Percentiles rank a stretch among this genome's conserved stretches.
Evolutionary conservation across 106 monocot genomes (phyloP).

Genomic region (Hemerocallis citrina): DNA sequence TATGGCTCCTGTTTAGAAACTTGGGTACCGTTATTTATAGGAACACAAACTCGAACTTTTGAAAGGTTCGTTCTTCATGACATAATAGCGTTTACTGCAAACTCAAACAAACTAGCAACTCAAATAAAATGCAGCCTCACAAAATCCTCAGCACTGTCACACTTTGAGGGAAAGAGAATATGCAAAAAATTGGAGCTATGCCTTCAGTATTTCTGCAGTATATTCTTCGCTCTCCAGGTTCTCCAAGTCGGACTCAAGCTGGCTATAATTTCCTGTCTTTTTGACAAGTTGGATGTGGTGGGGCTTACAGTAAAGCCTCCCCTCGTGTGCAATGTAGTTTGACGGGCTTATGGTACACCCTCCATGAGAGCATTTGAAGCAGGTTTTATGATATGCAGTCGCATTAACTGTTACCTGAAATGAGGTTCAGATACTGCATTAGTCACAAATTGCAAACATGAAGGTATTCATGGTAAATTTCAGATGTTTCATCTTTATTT

Average conservation of each 20-base stretch:
- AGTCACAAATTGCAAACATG: neutral
- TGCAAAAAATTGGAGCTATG: too few species aligned
- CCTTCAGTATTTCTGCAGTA: neutral
- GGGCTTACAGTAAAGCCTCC: slow-evolving; percentile 67
- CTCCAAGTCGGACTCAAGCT: slow-evolving; percentile 34
- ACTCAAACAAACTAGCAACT: too few species aligned
- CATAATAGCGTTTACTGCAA: too few species aligned
- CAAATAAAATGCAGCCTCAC: too few species aligned
- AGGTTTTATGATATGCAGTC: slow-evolving; percentile 46
- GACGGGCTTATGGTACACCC: slow-evolving; percentile 75
- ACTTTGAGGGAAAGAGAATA: too few species aligned
- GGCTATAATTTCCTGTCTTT: slow-evolving; percentile 61
- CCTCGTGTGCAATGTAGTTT: slow-evolving; percentile 71
- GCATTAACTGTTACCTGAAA: slow-evolving; percentile 29
- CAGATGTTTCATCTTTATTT: neutral
- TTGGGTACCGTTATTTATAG: too few species aligned
- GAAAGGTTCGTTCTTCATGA: too few species aligned
- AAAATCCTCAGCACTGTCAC: too few species aligned
- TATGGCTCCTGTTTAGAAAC: too few species aligned
- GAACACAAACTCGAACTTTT: too few species aligned
- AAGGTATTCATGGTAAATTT: neutral
- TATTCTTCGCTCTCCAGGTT: too few species aligned
- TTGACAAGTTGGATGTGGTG: slow-evolving; percentile 61
- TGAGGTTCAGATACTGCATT: neutral
- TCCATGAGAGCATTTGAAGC: slow-evolving; percentile 74